phyloP scores from a whole-genome alignment of 2,329 filamentous ascomycete genomes.

The Chaetoscypha palmicola region DNA sequence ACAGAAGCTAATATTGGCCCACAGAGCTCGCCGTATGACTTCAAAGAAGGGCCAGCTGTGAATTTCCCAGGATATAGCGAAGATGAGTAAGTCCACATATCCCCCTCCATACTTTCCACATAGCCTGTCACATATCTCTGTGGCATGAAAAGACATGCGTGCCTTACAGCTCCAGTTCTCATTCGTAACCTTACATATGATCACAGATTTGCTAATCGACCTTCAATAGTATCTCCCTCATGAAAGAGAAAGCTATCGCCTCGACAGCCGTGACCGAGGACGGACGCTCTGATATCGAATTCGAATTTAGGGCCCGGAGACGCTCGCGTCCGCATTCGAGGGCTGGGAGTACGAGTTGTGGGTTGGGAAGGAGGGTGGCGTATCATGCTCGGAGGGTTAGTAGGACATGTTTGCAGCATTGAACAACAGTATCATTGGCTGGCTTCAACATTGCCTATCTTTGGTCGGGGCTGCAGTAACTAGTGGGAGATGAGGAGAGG shows the following conservation, averaged over 20 bases:
- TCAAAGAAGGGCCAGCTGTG: conserved; percentile 45
- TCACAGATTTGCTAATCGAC: not conserved
- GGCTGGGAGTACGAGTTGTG: conserved; percentile 19
- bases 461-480: too few relatives aligned
- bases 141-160: not conserved
- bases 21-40: conserved; percentile 55
- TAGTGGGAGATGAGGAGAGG: too few relatives aligned
- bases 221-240: conserved; percentile 25
- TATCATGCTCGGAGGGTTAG: conserved; percentile 26
- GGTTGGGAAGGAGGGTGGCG: conserved; percentile 19
- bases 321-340: conserved; percentile 14
- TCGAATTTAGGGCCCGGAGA: conserved; percentile 9
- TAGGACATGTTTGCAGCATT: conserved; percentile 10
- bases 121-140: not conserved
- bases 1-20: too few relatives aligned
- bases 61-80: conserved; percentile 48
- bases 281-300: conserved; percentile 7
- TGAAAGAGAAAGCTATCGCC: conserved; percentile 30
- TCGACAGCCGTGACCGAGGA: conserved; percentile 24
- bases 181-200: too few relatives aligned
- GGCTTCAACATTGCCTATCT: too few relatives aligned
- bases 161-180: too few relatives aligned
- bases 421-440: too few relatives aligned
- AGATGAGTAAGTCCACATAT: conserved; percentile 51
- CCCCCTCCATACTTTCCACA: not conserved